Percentiles rank a stretch among this genome's conserved stretches.
phyloP scores from a whole-genome alignment of 129 eudicot species.

The Tanacetum coccineum region DNA sequence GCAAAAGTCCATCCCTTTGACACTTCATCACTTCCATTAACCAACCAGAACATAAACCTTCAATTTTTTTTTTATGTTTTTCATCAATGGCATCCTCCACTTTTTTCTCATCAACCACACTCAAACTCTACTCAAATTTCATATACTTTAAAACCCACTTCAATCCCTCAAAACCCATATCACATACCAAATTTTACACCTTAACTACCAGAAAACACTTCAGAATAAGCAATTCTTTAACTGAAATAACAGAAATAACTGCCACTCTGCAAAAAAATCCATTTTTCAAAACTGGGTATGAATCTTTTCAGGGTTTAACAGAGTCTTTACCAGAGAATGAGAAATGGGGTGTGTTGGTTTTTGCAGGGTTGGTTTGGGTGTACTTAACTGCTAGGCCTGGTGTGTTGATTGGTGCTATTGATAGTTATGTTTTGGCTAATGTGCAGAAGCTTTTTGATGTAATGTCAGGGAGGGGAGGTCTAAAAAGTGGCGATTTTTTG shows the following conservation, averaged over 20 bases:
- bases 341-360: conserved; percentile 65
- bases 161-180: conserved; percentile 31
- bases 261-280: conserved; percentile 54
- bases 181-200: not conserved
- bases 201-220: not conserved
- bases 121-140: conserved; percentile 37
- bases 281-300: conserved; percentile 44
- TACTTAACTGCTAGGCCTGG: conserved; percentile 98
- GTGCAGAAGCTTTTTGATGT: conserved; percentile 65
- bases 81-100: conserved; percentile 60
- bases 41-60: not conserved
- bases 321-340: conserved; percentile 55
- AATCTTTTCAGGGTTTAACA: conserved; percentile 37
- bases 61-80: not conserved
- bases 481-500: conserved; percentile 61
- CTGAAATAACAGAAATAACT: conserved; percentile 39
- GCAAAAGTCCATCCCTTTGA: conserved; percentile 46
- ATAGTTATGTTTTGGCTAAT: conserved; percentile 75
- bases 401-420: conserved; percentile 85
- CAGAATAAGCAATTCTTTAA: conserved; percentile 20
- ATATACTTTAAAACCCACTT: conserved; percentile 29
- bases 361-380: conserved; percentile 75
- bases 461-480: conserved; percentile 57
- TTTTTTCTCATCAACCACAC: conserved; percentile 52
- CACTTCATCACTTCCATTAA: conserved; percentile 5